Evolutionary conservation across 2,329 filamentous ascomycete genomes (phyloP), one percentile per base, ranked within the genome.

Genomic region (Zasmidium cellare): DNA sequence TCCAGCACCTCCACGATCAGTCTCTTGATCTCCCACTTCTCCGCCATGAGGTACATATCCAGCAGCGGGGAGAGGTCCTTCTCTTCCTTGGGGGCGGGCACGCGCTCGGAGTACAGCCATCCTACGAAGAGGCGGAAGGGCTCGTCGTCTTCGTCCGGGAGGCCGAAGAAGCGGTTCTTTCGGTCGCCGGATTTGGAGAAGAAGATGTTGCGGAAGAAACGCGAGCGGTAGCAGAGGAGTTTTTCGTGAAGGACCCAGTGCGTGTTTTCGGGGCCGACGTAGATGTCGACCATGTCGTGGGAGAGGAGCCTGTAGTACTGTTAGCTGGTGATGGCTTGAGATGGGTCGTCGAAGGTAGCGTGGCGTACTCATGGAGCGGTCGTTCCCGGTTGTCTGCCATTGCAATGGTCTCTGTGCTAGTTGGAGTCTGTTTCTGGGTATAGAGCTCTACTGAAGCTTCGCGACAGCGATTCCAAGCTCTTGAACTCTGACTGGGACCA

Each of bases 231-330:
- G 74, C 79, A 82, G 47, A 84, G 77, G 7, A 84, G 80, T 63
- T 82, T 82, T 67, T 84, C 80, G 74, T 83, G 81, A 3, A 84
- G 74, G 56, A 79, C 75, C 80, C 80, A 84, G 70, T 81, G 79
- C 1, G 80, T 82, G 72, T 80, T 81, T 35, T 81, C 77, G 6
- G 74, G 62, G 54, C 81, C 81, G 69, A 84, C 79, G 69, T 83
- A 83, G 70, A 84, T 77, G 71, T 83, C 79, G 57, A 83, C 81
- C 72, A 83, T 78, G 59, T 79, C 76, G 55, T 75, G 76, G 57
- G 80, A 80, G 61, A 84, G 78, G 65, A 84, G 79, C 72, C 79
- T 82, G 16, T 14, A 18, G 25, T 19, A 38, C 9, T 19, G 18
- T 51, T 45, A 53, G 48, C 23, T 46, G 5, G 35, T 20, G 22